phyloP scores from a whole-genome alignment of 257 asterid genomes.

The Jaltomata sinuosa region DNA sequence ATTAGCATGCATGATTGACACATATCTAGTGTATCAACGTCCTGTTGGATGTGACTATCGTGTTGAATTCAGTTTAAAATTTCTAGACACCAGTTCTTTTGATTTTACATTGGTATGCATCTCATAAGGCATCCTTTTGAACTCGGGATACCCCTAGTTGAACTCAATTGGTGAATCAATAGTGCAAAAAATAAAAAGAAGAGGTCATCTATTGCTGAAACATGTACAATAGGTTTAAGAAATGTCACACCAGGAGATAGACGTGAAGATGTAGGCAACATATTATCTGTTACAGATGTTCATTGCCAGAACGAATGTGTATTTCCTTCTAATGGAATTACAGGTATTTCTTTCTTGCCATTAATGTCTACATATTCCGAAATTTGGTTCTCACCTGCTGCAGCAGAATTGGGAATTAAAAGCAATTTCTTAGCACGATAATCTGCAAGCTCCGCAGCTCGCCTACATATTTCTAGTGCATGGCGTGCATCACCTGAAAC shows the following conservation, averaged over 20 bases:
- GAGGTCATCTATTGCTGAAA: not conserved
- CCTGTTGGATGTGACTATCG: not conserved
- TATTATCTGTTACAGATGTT: not conserved
- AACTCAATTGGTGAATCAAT: not conserved
- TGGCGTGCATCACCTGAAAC: slow-evolving; percentile 98
- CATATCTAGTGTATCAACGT: not conserved
- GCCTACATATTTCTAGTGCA: slow-evolving; percentile 88
- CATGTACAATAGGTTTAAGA: not conserved
- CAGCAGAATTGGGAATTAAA: slow-evolving; percentile 28
- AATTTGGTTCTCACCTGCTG: slow-evolving; percentile 25
- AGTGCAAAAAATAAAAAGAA: not conserved
- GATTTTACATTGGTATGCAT: not conserved
- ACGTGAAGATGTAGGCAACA: not conserved
- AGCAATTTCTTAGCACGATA: slow-evolving; percentile 39
- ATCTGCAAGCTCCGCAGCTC: slow-evolving; percentile 93
- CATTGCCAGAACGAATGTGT: not conserved
- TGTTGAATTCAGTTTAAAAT: not conserved
- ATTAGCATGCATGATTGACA: not conserved
- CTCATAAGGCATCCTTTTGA: not conserved
- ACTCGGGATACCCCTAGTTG: not conserved
- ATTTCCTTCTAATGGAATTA: not conserved
- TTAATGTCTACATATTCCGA: not conserved
- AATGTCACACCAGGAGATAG: not conserved
- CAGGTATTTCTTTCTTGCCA: not conserved
- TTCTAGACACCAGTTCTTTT: not conserved